Conservation (phyloP, 1,284 basidiomycete genomes). For the Wallemia ichthyophaga region DNA sequence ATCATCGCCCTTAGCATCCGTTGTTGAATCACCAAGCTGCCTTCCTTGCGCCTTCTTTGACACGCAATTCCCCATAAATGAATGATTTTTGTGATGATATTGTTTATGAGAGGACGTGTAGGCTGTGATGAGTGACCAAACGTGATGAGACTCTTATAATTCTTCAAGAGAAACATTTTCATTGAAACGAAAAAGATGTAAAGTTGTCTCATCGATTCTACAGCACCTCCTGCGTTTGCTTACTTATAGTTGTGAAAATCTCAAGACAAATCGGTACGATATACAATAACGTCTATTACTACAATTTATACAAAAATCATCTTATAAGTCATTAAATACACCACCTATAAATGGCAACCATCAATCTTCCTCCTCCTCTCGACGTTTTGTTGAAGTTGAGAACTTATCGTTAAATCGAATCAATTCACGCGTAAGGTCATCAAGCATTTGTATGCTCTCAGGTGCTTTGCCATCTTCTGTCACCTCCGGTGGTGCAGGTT, state of each 20-base stretch:
- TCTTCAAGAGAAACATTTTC: too few species aligned
- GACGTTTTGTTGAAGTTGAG: neutral
- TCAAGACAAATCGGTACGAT: too few species aligned
- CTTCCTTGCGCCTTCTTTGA: neutral
- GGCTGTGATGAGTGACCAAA: too few species aligned
- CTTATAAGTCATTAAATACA: too few species aligned
- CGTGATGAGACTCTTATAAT: too few species aligned
- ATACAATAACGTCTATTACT: neutral
- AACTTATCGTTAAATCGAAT: neutral
- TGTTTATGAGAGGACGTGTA: too few species aligned
- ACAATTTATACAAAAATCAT: neutral
- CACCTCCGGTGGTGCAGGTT: neutral
- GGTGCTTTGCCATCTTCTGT: neutral
- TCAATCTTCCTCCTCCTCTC: neutral
- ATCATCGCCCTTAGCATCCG: neutral
- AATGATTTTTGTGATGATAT: neutral
- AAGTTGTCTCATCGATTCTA: too few species aligned
- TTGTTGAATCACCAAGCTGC: neutral
- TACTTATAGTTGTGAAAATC: too few species aligned
- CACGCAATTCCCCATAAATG: neutral
- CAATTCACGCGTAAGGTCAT: neutral
- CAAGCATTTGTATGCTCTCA: neutral
- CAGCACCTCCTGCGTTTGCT: too few species aligned
- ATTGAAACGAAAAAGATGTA: too few species aligned
- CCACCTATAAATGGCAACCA: neutral